phyloP scores from a whole-genome alignment of 768 basidiomycete genomes.

The Tricholomella constricta region DNA sequence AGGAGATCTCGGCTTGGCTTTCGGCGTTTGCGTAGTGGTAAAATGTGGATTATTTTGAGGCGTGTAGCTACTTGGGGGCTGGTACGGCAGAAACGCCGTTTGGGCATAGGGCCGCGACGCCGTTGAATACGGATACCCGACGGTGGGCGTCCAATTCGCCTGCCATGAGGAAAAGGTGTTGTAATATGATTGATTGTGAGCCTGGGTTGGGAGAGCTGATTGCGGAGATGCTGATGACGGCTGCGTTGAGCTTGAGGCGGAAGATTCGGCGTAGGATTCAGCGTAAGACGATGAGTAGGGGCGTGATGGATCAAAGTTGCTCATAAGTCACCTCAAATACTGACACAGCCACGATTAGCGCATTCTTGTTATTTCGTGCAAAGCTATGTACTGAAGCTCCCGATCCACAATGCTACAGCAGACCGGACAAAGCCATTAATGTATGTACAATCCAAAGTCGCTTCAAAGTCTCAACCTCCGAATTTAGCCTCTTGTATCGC shows the following conservation, averaged over 20 bases:
- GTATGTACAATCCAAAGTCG: no score
- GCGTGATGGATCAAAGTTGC: no score
- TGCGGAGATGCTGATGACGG: neutral
- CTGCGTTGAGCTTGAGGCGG: neutral
- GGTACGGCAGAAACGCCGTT: conserved; percentile 4
- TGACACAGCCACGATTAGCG: no score
- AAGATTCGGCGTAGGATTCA: neutral
- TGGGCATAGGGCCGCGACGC: conserved; percentile 1
- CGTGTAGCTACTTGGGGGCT: conserved; percentile 1
- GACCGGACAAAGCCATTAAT: no score
- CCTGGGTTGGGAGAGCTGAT: neutral
- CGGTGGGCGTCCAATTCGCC: conserved; percentile 4
- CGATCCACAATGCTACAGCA: no score
- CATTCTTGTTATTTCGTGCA: no score
- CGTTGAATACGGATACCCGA: conserved; percentile 3
- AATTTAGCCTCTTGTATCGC: conserved; percentile 47
- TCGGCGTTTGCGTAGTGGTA: neutral
- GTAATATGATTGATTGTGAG: conserved; percentile 10
- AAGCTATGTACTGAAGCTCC: no score
- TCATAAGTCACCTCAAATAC: no score
- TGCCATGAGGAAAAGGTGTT: conserved; percentile 15
- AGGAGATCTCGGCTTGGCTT: conserved; percentile 4
- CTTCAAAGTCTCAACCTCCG: neutral
- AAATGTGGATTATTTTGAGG: neutral
- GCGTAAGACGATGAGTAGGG: no score